phyloP scores from a whole-genome alignment of 2,329 filamentous ascomycete genomes.

The Cladophialophora yegresii region DNA sequence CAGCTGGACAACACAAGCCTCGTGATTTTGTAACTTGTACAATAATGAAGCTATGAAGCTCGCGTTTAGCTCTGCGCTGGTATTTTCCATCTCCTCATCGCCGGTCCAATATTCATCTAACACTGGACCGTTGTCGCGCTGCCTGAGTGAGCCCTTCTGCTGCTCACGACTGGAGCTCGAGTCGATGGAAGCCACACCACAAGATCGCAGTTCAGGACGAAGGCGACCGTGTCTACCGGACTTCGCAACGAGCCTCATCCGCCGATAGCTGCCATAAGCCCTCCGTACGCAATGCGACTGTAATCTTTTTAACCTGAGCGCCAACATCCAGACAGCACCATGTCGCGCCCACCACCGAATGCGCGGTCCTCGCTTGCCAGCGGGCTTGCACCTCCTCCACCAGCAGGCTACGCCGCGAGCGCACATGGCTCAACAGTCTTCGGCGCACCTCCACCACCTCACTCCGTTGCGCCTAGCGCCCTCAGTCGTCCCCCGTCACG shows the following conservation, averaged over 20 bases:
- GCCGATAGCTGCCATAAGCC: background rate
- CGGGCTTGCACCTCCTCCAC: slow-evolving; percentile 30
- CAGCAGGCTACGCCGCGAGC: slow-evolving; percentile 24
- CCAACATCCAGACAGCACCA: background rate
- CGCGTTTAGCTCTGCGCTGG: background rate
- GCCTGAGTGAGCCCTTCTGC: background rate
- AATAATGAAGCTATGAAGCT: slow-evolving; percentile 17
- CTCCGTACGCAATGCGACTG: slow-evolving; percentile 6
- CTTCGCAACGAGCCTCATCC: background rate
- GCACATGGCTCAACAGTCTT: slow-evolving; percentile 28
- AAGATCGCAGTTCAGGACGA: slow-evolving; percentile 22
- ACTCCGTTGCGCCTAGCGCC: slow-evolving; percentile 17
- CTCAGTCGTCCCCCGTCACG: slow-evolving; percentile 30
- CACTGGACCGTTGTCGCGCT: background rate
- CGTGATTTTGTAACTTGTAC: background rate
- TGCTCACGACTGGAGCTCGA: slow-evolving; percentile 4
- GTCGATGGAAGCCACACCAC: slow-evolving; percentile 28
- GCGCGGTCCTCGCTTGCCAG: slow-evolving; percentile 30
- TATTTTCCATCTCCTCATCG: background rate
- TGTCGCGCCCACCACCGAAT: slow-evolving; percentile 28
- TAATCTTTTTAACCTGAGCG: slow-evolving; percentile 9
- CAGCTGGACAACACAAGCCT: slow-evolving; percentile 4
- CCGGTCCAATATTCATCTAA: background rate
- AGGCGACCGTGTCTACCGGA: slow-evolving; percentile 22
- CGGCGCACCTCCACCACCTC: slow-evolving; percentile 21